Base-by-base conservation (phyloP, 495 filamentous ascomycete genomes). In the Penicillium cinerascens region DNA sequence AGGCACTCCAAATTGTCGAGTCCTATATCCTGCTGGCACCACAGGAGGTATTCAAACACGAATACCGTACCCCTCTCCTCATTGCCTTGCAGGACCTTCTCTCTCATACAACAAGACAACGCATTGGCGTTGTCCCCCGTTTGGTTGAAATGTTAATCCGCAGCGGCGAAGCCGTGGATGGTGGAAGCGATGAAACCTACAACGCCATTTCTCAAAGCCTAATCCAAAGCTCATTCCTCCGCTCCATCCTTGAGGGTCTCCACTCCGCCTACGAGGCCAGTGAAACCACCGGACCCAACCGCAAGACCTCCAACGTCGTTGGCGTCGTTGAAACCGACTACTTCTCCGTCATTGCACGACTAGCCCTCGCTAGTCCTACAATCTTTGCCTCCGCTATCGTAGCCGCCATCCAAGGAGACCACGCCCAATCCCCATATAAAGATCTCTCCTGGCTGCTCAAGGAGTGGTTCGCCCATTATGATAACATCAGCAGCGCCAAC, bases 381-480 rank as follows among this genome's bases (percentile, higher is more conserved):
- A 73, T 87, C 22, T 84, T 96, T 54, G 67, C 82, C 11, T 80
- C 77, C 20, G 80, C 86, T 16, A 51, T 76, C 48, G 59, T 67
- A 8, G 71, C 68, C 9, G 70, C 74, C 0, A 66, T 13, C 29
- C 29, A 33, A 10, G 29, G 29, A 3, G 29, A 33, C 11, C 11
- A 33, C 4, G 13, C 13, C 11, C 70, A 26, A 54, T 60, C 8
- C 59, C 74, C n/a, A 41, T 65, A 2, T 60, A 72, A 43, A 78
- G 84, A 33, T 54, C 69, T 85, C 38, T 65, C 71, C 16, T 96
- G 91, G 91, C 75, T 97, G 25, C 68, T 89, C 37, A 74, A 78
- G 0, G 91, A 95, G 67, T 98, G 93, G 93, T 95, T 97, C 71
- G 68, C 71, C 33, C 86, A 92, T 58, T 89, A 95, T 59, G 88